Percentiles rank a stretch among this genome's conserved stretches.
Conservation (phyloP, 345 rosid species). For the Salix purpurea region DNA sequence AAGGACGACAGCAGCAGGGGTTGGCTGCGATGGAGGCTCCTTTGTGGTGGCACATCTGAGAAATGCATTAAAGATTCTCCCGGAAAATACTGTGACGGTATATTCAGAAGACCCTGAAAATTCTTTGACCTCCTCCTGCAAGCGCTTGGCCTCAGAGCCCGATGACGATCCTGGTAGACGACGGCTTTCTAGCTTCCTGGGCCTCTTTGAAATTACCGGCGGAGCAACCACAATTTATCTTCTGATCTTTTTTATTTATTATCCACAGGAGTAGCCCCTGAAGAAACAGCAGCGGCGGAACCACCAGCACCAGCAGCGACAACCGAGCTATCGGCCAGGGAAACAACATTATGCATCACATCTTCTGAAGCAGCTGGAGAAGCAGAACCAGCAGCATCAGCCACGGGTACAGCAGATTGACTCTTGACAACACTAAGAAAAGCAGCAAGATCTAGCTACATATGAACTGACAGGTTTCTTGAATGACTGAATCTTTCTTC, state of each 20-base stretch:
- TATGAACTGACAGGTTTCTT: neutral
- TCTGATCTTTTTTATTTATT: neutral
- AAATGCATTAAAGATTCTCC: slow-evolving; percentile 3
- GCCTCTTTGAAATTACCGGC: neutral
- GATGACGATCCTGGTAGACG: neutral
- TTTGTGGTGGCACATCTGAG: slow-evolving; percentile 22
- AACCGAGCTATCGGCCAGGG: neutral
- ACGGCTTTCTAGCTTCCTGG: slow-evolving; percentile 10
- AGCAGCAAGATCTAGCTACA: neutral
- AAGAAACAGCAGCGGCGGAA: neutral
- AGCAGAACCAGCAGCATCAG: neutral
- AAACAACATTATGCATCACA: neutral
- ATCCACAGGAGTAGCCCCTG: neutral
- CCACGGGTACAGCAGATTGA: neutral
- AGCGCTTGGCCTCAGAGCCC: slow-evolving; percentile 3
- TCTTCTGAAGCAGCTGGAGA: neutral
- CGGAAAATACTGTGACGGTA: neutral
- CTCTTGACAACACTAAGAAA: neutral
- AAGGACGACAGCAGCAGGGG: neutral
- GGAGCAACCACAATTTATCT: neutral
- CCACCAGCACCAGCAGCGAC: neutral
- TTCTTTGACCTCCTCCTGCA: slow-evolving; percentile 1
- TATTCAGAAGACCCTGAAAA: too few relatives aligned
- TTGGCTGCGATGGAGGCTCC: slow-evolving; percentile 31
- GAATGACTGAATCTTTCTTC: too few relatives aligned